phyloP scores from a whole-genome alignment of 2,329 filamentous ascomycete species.

The Rhinocladiella mackenziei region DNA sequence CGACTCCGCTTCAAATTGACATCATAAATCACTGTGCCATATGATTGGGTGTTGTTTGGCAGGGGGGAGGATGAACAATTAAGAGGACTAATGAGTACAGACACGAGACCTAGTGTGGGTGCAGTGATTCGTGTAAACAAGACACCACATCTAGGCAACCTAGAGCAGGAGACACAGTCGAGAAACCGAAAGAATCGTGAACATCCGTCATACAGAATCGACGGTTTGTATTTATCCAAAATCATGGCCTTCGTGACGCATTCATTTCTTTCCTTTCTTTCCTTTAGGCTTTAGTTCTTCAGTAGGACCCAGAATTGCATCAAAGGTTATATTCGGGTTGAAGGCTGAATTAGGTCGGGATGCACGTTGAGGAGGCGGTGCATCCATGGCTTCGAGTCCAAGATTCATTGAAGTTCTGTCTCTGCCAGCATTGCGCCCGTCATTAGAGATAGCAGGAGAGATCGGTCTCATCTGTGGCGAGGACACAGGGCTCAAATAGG shows the following conservation, averaged over 20 bases:
- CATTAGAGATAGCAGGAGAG: conserved; percentile 34
- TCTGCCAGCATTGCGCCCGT: conserved; percentile 33
- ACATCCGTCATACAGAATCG: not conserved
- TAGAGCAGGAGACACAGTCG: too few relatives aligned
- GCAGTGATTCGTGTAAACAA: too few relatives aligned
- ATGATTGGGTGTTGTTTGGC: too few relatives aligned
- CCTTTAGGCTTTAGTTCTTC: conserved; percentile 37
- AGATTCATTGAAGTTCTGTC: conserved; percentile 44
- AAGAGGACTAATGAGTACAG: too few relatives aligned
- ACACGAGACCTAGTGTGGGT: too few relatives aligned
- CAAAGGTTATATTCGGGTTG: conserved; percentile 49
- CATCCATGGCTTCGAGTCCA: conserved; percentile 44
- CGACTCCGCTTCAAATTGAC: too few relatives aligned
- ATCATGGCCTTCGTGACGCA: not conserved
- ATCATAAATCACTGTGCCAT: too few relatives aligned
- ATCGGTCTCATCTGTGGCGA: conserved; percentile 35
- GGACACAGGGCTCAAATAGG: conserved; percentile 30
- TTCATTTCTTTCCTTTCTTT: conserved; percentile 29
- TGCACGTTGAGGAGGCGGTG: conserved; percentile 38
- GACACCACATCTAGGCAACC: too few relatives aligned
- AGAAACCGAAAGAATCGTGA: too few relatives aligned
- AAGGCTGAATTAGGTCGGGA: conserved; percentile 39
- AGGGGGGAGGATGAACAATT: too few relatives aligned
- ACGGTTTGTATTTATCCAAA: not conserved
- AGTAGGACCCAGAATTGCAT: conserved; percentile 44